Evolutionary conservation across 2,329 filamentous ascomycete genomes (phyloP).

Genomic region (Diaporthe longicolla): DNA sequence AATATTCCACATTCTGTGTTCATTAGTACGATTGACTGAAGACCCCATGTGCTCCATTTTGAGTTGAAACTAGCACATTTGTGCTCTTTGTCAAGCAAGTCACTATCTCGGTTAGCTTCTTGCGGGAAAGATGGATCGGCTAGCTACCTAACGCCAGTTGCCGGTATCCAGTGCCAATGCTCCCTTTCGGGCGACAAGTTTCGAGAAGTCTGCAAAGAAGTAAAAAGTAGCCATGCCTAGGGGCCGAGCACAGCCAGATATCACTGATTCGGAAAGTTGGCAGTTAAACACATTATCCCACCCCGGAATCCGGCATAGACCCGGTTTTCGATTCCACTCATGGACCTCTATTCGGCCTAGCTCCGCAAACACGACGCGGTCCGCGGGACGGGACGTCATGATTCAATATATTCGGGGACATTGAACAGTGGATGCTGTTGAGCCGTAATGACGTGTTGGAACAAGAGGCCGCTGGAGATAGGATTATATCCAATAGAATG

Average conservation of each 20-base stretch:
- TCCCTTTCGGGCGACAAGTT: constrained; percentile 1
- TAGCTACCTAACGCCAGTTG: not conserved
- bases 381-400: not conserved
- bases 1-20: not conserved
- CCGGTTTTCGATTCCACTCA: constrained; percentile 5
- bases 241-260: not conserved
- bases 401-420: not conserved
- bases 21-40: not conserved
- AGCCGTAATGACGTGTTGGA: not conserved
- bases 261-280: not conserved
- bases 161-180: not conserved
- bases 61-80: constrained; percentile 1
- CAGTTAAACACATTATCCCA: not conserved
- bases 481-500: not conserved
- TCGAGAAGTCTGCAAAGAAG: not conserved
- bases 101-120: constrained; percentile 8
- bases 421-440: not conserved
- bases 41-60: not conserved
- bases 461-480: not conserved
- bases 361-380: not conserved
- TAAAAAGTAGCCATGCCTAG: not conserved
- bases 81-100: not conserved
- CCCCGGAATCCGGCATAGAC: constrained; percentile 5
- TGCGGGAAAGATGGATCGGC: not conserved
- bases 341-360: not conserved